Evolutionary conservation across 371 early-diverging fungal genomes (phyloP).

Genomic region (Mucor lusitanicus): DNA sequence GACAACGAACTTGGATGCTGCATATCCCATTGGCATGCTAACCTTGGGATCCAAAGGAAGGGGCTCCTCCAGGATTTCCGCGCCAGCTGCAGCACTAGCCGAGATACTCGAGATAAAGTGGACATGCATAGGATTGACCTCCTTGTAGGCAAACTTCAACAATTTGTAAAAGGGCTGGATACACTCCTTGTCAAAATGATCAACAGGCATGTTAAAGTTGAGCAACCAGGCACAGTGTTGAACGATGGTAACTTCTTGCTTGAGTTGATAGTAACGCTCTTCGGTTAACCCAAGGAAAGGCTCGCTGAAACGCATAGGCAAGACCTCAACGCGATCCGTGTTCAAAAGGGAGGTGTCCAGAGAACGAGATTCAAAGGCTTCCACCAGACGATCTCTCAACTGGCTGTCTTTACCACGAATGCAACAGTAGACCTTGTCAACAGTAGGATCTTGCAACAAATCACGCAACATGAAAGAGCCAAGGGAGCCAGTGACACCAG

Average conservation of each 20-base stretch:
- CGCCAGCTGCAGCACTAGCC: conserved; percentile 19
- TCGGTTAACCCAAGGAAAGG: conserved; percentile 23
- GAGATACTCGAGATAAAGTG: conserved; percentile 36
- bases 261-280: conserved; percentile 21
- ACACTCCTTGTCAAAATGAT: conserved; percentile 35
- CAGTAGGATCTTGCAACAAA: conserved; percentile 17
- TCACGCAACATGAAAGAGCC: conserved; percentile 36
- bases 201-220: conserved; percentile 35
- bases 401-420: conserved; percentile 21
- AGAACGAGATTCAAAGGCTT: conserved; percentile 13
- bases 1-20: conserved; percentile 30
- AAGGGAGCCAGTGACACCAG: conserved; percentile 47
- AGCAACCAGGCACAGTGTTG: conserved; percentile 38
- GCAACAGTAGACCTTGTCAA: conserved; percentile 30
- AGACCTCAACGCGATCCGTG: conserved; percentile 5
- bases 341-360: conserved; percentile 21
- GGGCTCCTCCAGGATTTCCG: conserved; percentile 24
- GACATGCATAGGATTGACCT: conserved; percentile 28
- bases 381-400: conserved; percentile 22
- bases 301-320: conserved; percentile 17
- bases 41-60: conserved; percentile 29
- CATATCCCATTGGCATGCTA: conserved; percentile 46
- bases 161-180: conserved; percentile 40
- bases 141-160: conserved; percentile 32
- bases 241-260: conserved; percentile 30